Evolutionary conservation across 1,139 yeast genomes (phyloP), one percentile per base, ranked within the genome.

Genomic region (Ogataea hybrid): DNA sequence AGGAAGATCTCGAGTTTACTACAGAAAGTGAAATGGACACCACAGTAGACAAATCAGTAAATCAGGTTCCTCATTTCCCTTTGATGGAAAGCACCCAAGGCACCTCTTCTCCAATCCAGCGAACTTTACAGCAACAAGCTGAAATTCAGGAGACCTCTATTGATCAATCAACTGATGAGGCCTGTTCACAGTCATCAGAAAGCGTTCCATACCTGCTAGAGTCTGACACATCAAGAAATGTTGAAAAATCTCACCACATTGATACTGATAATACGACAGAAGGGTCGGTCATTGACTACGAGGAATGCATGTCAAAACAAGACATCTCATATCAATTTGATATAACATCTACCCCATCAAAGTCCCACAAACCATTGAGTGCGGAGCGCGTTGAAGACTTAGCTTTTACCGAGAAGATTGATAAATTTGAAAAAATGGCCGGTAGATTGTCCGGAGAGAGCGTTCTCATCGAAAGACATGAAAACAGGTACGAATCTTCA

Each of bases 391-490:
- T 15, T 10, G 42, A 40, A 16, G 31, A 34, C 12, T 25, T 49
- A 20, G 41, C 56, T 1, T 40, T 59, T 28, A 56, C 58, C 8
- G 55, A 53, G 12, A 58, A 52, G 34, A 46, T 58, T 20, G 56
- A 58, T 20, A 55, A 47, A 42, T 59, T 51, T 44, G 63, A 59
- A 40, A 49, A 54, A 32, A 37, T 58, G 21, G 52, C 58, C 31
- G 61, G 62, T 3, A 49, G 54, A 28, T 40, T 35, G 15, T 41
- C 50, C 3, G 44, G 47, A 28, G 14, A 45, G 2, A 41, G 17
- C 20, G 37, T 46, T 4, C 43, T 44, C 25, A 46, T 51, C 48
- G 35, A 32, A 8, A 41, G 37, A 28, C 12, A 34, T 10, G 41
- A 29, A 16, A 16, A 22, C 14, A 28, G 15, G 6, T 21, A 25